Conservation (phyloP, 495 filamentous ascomycete genomes). For the Xylaria grammica region DNA sequence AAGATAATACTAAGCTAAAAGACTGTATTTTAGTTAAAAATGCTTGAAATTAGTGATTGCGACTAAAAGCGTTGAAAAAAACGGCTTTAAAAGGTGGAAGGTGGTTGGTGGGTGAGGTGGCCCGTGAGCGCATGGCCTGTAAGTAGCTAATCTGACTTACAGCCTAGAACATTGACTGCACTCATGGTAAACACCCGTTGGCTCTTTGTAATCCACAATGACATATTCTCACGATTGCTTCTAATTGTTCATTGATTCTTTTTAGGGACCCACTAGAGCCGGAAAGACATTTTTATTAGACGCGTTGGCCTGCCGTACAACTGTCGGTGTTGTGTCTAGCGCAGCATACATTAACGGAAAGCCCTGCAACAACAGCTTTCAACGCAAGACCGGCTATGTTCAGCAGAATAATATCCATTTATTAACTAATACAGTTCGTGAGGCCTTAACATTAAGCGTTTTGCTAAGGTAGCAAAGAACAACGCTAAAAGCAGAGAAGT, state of each 20-base stretch:
- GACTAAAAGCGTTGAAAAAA: too few relatives aligned
- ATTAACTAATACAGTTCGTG: too few relatives aligned
- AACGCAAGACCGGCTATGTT: constrained; percentile 80
- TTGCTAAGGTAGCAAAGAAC: too few relatives aligned
- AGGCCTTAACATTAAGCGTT: too few relatives aligned
- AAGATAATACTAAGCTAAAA: too few relatives aligned
- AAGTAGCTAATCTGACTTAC: too few relatives aligned
- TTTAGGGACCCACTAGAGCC: constrained; percentile 50
- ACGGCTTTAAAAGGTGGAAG: too few relatives aligned
- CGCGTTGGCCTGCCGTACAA: constrained; percentile 67
- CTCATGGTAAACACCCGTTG: constrained; percentile 55
- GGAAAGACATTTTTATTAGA: constrained; percentile 72
- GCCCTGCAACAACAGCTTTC: constrained; percentile 66
- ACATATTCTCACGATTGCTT: not conserved
- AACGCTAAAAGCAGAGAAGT: too few relatives aligned
- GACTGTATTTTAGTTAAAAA: too few relatives aligned
- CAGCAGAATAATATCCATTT: constrained; percentile 55
- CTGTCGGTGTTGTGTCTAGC: constrained; percentile 69
- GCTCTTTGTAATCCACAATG: not conserved
- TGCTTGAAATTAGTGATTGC: too few relatives aligned
- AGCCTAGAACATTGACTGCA: constrained; percentile 71
- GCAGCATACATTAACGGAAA: constrained; percentile 69
- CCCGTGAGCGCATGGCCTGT: too few relatives aligned
- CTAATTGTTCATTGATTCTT: not conserved
- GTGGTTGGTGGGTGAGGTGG: too few relatives aligned